Conservation (phyloP, 306 rosid species). For the Ceratonia siliqua region DNA sequence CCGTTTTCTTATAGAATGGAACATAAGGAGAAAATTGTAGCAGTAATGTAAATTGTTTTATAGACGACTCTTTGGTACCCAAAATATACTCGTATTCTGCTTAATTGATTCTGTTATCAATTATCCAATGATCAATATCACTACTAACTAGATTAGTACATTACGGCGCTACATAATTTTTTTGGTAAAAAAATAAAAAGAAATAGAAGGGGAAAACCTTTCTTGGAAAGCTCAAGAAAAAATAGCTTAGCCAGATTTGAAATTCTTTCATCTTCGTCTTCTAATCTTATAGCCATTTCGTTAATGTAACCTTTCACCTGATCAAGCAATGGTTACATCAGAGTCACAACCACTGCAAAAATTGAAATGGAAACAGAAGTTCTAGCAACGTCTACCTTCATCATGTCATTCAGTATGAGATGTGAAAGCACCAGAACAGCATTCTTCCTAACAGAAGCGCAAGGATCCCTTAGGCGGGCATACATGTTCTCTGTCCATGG, state of each 20-base stretch:
- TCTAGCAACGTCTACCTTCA: conserved; percentile 70
- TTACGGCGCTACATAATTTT: not conserved
- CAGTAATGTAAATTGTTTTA: not conserved
- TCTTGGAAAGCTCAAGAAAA: conserved; percentile 86
- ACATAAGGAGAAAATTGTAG: conserved; percentile 25
- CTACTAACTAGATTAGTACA: not conserved
- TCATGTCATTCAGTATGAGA: conserved; percentile 96
- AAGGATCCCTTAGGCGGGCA: conserved; percentile 73
- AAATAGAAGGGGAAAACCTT: conserved; percentile 51
- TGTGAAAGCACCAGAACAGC: conserved; percentile 98
- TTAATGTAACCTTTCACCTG: conserved; percentile 95
- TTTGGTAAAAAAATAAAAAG: not conserved
- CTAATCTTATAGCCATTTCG: conserved; percentile 85
- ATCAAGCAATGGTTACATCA: conserved; percentile 38
- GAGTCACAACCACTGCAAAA: conserved; percentile 28
- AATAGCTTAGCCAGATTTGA: conserved; percentile 88
- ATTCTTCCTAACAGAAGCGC: conserved; percentile 86
- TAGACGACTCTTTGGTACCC: not conserved
- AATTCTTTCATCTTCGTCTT: conserved; percentile 88
- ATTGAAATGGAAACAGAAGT: conserved; percentile 22
- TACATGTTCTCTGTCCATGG: conserved; percentile 99
- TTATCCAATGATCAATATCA: not conserved
- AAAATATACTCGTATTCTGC: not conserved
- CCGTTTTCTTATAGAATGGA: not conserved
- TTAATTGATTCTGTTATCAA: not conserved